phyloP scores from a whole-genome alignment of 1,139 yeast genomes.

The Williopsis jadinii region DNA sequence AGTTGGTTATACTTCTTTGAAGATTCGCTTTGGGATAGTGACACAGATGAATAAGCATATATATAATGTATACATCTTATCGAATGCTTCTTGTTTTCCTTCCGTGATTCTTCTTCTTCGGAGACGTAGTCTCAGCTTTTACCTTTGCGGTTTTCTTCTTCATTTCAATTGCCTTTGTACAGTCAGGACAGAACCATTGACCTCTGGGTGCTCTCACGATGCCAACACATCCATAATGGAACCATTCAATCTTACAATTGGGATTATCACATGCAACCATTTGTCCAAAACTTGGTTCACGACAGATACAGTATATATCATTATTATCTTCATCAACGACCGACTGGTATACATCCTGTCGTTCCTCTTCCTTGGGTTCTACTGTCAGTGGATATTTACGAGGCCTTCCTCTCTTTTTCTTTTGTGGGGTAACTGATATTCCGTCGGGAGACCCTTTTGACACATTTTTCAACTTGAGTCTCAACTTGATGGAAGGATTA shows the following conservation, averaged over 20 bases:
- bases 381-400: neutral
- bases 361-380: neutral
- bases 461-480: neutral
- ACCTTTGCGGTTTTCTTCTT: neutral
- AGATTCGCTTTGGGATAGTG: slow-evolving; percentile 49
- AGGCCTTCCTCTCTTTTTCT: neutral
- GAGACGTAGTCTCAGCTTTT: no score
- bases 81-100: no score
- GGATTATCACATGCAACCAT: slow-evolving; percentile 80
- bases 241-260: slow-evolving; percentile 68
- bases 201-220: slow-evolving; percentile 62
- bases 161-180: slow-evolving; percentile 25
- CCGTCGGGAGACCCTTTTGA: neutral
- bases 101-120: no score
- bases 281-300: slow-evolving; percentile 62
- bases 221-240: slow-evolving; percentile 72
- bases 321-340: slow-evolving; percentile 31
- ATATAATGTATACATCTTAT: no score
- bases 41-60: slow-evolving; percentile 16
- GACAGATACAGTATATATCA: slow-evolving; percentile 60
- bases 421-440: neutral
- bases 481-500: neutral
- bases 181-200: slow-evolving; percentile 70
- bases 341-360: neutral
- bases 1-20: slow-evolving; percentile 83